Base-by-base conservation (phyloP, 2,329 filamentous ascomycete species). In the Polychaeton citri region DNA sequence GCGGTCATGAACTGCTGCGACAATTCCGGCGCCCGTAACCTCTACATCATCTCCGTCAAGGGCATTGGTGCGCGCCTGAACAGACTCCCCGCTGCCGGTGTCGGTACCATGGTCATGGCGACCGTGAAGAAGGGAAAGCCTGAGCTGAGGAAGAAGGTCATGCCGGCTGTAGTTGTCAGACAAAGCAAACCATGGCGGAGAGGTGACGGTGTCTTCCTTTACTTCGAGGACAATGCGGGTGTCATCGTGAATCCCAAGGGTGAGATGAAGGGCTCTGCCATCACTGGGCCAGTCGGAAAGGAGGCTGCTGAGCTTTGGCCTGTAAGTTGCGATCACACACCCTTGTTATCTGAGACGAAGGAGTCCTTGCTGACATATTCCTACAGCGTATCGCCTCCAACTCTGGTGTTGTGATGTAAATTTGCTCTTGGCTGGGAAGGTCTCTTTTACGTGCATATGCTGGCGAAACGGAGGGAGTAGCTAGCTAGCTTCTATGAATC, bases 101-200 rank as follows among this genome's bases (percentile, higher is more conserved):
- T 95, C 58, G 90, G 90, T 60, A 90, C 96, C 76, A 96, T 96
- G 90, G 90, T 96, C 64, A 96, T 98, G 87, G 88, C 88, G 53
- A 96, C 90, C 53, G 90, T 96, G 72, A 96, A 98, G 85, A 96
- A 98, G 84, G 90, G 92, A 72, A 98, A 98, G 85, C 92, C 92
- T 49, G 92, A 98, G 72, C 75, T 98, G 63, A 79, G 92, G 70
- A 98, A 98, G 84, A 98, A 98, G 83, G 90, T 98, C 68, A 94
- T 98, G 86, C 90, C 90, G 56, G 90, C 90, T 61, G 88, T 98
- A 64, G 90, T 98, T 63, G 88, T 96, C 65, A 76, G 90, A 67
- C 90, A 96, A 75, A 83, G 81, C 74, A 98, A 98, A 81, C 90
- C 90, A 60, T 98, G 90, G 90, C 87, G 90, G 77, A 81, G 90